Evolutionary conservation across 192 early-diverging fungal genomes (phyloP), one percentile per base, ranked within the genome.

Genomic region (Paraglomus brasilianum): DNA sequence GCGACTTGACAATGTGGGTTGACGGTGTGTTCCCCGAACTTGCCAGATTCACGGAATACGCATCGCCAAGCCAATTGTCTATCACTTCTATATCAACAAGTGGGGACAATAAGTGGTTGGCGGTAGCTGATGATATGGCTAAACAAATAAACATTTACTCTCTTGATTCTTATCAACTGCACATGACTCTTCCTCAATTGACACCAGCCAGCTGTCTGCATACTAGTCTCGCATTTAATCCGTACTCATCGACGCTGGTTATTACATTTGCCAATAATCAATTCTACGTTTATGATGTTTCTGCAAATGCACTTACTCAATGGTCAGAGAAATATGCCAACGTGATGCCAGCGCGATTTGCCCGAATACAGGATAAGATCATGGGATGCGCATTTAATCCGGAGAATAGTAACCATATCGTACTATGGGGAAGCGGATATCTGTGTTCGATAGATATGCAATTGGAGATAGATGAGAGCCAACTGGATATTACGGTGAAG

Each of bases 261-360:
- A 75, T 93, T 19, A 83, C 87, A 7, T 80, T 79, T 13, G 74
- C 77, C 14, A 85, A 81, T 15, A 93, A 91, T 72, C 85, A 87
- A 66, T 89, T 95, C 77, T 93, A 86, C 74, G 63, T 95, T 39
- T 92, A 84, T 71, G 90, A 98, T 65, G 83, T 88, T 15, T 80
- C 86, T 42, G 61, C 72, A 13, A 78, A 87, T n/a, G 79, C 78
- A 19, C 78, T 93, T 49, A 89, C 90, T 3, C 84, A 90, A 57
- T 98, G 96, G 96, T 94, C 93, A 14, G 76, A 82, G 51, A 77
- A 83, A 66, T 82, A 92, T 71, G 85, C 88, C 38, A 71, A 88
- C 41, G 66, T 73, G 5, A 81, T 95, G 30, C 93, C 93, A n/a
- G 67, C 57, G 24, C 77, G 84, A 47, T 88, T 93, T 70, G 57